phyloP scores from a whole-genome alignment of 2,329 filamentous ascomycete species.

The Apiospora pterosperma region DNA sequence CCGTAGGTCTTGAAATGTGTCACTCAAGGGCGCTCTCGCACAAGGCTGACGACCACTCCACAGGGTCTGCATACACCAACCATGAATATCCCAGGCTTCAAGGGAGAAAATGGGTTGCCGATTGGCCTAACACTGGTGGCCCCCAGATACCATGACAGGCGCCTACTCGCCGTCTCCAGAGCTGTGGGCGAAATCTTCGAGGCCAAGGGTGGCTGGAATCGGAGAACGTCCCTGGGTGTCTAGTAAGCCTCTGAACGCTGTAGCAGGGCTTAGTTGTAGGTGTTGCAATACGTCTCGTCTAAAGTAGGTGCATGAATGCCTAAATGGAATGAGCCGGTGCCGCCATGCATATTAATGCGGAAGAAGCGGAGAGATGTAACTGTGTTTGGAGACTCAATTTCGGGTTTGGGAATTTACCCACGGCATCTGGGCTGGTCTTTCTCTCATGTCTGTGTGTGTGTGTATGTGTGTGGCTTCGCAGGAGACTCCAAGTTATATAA shows the following conservation, averaged over 20 bases:
- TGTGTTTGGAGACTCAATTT: background rate
- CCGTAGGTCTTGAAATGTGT: conserved; percentile 32
- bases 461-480: background rate
- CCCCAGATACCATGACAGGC: conserved; percentile 40
- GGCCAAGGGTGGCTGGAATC: conserved; percentile 31
- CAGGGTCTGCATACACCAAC: conserved; percentile 56
- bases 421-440: background rate
- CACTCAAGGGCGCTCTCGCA: background rate
- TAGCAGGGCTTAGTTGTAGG: background rate
- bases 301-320: background rate
- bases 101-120: conserved; percentile 53
- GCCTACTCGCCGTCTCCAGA: conserved; percentile 35
- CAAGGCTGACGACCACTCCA: background rate
- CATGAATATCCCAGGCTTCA: conserved; percentile 62
- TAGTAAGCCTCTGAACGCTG: background rate
- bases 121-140: conserved; percentile 54
- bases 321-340: background rate
- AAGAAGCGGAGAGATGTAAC: background rate
- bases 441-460: too few relatives aligned
- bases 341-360: background rate
- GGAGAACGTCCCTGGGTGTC: background rate
- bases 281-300: background rate
- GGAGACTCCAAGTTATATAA: background rate
- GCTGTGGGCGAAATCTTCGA: conserved; percentile 37
- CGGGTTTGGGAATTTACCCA: background rate